Evolutionary conservation across 192 early-diverging fungal species (phyloP), one percentile per base, ranked within the genome.

Genomic region (Pecoramyces ruminantium): DNA sequence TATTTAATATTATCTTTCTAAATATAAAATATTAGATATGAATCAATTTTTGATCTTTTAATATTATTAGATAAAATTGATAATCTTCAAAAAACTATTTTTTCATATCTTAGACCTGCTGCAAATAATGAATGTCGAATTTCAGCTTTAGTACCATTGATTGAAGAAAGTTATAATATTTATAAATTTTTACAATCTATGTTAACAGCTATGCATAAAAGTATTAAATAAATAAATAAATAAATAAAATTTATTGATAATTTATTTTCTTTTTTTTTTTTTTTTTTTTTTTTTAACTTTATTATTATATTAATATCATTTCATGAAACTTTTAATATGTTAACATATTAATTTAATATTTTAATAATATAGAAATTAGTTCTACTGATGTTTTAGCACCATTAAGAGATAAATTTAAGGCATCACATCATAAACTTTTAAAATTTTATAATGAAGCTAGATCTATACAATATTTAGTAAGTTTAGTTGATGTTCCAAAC

Each of bases 161-260:
- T 99, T 6, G 96, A 99, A 82, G 97, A 99, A 83, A 93, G 90
- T 81, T 92, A 97, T 82, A 95, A 92, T 18, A 97, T 99, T 80
- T 99, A 99, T 86, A 93, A 94, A 84, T 99, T 99, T 85, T 88
- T 95, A 34, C 94, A 95, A 28, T 94, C 89, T 84, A 99, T 99
- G 97, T 86, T 99, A 83, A 92, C 92, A 16, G 95, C 97, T 29
- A 98, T 99, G 95, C 94, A 99, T 85, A 85, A 89, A 83, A 90
- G 93, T 94, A 89, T 51, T 87, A 85, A 83, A 25, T 16, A 78
- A 29, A 30, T 29, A 39, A 29, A 78, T 39, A 58, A 79, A 29
- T 79, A 9, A 28, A 28, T 21, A 13, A 4, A 30, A 2, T 28
- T n/a, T 38, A 78, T 78, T n/a, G n/a, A n/a, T n/a, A n/a, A n/a